phyloP scores from a whole-genome alignment of 139 green algal genomes.

The Chlorella sp. region DNA sequence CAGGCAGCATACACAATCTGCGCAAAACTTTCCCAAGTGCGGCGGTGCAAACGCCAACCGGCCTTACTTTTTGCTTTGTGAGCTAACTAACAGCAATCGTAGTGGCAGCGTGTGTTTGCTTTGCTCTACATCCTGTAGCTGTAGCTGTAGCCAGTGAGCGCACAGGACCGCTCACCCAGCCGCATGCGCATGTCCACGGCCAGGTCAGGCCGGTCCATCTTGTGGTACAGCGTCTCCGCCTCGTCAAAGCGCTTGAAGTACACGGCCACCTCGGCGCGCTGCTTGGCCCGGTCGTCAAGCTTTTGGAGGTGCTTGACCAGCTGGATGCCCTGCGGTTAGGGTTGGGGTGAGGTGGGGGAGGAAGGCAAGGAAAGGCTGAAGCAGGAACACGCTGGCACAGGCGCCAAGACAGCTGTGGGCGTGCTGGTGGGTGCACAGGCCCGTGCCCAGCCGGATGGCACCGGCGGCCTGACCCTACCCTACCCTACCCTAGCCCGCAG shows the following conservation, averaged over 20 bases:
- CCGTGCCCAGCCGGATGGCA: neutral
- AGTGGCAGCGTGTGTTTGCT: too few species aligned
- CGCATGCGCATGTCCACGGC: slow-evolving; percentile 69
- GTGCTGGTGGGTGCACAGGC: too few species aligned
- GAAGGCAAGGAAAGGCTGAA: too few species aligned
- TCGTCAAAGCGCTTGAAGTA: slow-evolving; percentile 80
- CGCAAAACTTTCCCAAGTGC: too few species aligned
- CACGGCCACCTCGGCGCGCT: slow-evolving; percentile 62
- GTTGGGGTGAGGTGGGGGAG: too few species aligned
- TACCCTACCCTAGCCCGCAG: neutral
- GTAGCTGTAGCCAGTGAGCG: neutral
- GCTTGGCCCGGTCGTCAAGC: slow-evolving; percentile 56
- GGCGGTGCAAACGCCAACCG: too few species aligned
- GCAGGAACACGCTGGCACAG: too few species aligned
- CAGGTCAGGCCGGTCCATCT: slow-evolving; percentile 67
- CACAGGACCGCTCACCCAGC: slow-evolving; percentile 31
- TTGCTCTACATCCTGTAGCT: too few species aligned
- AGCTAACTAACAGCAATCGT: too few species aligned
- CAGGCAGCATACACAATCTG: too few species aligned
- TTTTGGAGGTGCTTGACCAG: slow-evolving; percentile 68
- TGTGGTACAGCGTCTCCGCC: slow-evolving; percentile 64
- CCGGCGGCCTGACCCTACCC: neutral
- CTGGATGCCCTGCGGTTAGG: slow-evolving; percentile 66
- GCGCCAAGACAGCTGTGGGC: too few species aligned
- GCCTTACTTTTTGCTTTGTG: too few species aligned